Conservation (phyloP, 257 asterid species). For the Schizonepeta tenuifolia region DNA sequence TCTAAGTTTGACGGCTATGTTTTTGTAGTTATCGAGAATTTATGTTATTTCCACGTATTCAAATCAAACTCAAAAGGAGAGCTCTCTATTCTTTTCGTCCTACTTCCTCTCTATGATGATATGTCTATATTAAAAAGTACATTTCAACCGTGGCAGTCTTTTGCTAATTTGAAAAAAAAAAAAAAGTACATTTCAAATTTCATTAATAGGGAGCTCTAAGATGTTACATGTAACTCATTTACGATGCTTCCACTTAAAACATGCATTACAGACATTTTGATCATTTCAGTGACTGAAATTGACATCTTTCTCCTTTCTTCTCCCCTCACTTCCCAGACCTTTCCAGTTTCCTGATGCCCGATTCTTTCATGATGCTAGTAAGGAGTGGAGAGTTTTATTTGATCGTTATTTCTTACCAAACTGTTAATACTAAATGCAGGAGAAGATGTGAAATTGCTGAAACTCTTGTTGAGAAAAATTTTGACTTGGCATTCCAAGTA, state of each 20-base stretch:
- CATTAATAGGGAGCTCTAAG: slow-evolving; percentile 3
- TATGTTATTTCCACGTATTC: background rate
- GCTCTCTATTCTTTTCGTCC: slow-evolving; percentile 17
- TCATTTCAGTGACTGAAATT: slow-evolving; percentile 7
- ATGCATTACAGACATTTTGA: too few species aligned
- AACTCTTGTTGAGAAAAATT: slow-evolving; percentile 87
- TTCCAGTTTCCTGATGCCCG: slow-evolving; percentile 11
- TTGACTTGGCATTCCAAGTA: slow-evolving; percentile 91
- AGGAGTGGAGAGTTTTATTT: slow-evolving; percentile 17
- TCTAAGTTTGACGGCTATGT: slow-evolving; percentile 16
- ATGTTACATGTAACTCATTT: slow-evolving; percentile 24
- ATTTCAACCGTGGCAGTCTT: too few species aligned
- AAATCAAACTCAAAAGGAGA: slow-evolving; percentile 13
- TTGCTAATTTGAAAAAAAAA: too few species aligned
- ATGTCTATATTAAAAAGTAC: slow-evolving; percentile 13
- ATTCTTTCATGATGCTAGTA: slow-evolving; percentile 3
- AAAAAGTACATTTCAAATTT: slow-evolving; percentile 19
- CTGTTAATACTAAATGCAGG: slow-evolving; percentile 48
- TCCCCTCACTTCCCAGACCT: background rate
- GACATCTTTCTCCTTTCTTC: background rate
- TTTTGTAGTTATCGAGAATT: slow-evolving; percentile 16
- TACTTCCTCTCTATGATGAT: slow-evolving; percentile 15
- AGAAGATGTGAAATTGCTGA: slow-evolving; percentile 98
- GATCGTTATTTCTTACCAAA: slow-evolving; percentile 18
- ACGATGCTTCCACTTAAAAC: too few species aligned